phyloP scores from a whole-genome alignment of 2,329 filamentous ascomycete species.

The Helotiales sp. region DNA sequence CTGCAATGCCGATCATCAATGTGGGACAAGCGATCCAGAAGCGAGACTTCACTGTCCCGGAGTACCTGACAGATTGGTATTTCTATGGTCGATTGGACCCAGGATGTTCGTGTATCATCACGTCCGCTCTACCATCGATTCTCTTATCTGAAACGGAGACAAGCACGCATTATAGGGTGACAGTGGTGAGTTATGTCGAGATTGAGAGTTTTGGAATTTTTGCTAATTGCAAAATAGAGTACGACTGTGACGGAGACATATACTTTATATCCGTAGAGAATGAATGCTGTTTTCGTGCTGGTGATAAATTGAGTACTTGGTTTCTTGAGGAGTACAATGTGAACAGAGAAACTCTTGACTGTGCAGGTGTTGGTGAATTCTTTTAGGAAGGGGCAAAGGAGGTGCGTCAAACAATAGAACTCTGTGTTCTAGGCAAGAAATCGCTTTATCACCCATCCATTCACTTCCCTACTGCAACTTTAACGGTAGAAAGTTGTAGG shows the following conservation, averaged over 20 bases:
- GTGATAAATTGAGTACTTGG: too few species aligned
- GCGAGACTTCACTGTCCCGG: constrained; percentile 13
- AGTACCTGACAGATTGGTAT: constrained; percentile 17
- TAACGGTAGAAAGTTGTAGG: too few species aligned
- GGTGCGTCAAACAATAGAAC: too few species aligned
- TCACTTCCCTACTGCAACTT: too few species aligned
- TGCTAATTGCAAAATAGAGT: constrained; percentile 4
- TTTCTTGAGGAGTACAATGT: too few species aligned
- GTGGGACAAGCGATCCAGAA: background rate
- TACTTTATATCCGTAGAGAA: constrained; percentile 14
- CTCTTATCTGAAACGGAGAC: constrained; percentile 8
- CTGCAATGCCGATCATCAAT: background rate
- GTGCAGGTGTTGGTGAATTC: too few species aligned
- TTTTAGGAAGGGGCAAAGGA: too few species aligned
- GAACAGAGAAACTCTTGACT: too few species aligned
- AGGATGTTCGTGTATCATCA: constrained; percentile 19
- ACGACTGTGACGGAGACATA: constrained; percentile 16
- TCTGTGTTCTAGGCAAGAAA: too few species aligned
- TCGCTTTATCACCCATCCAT: too few species aligned
- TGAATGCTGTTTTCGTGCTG: background rate
- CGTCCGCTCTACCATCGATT: constrained; percentile 7
- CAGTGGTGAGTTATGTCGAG: background rate
- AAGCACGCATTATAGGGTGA: constrained; percentile 11
- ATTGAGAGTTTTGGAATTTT: background rate
- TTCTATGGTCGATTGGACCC: constrained; percentile 15